phyloP scores from a whole-genome alignment of 2,329 filamentous ascomycete species.

The Hypocrella siamensis region DNA sequence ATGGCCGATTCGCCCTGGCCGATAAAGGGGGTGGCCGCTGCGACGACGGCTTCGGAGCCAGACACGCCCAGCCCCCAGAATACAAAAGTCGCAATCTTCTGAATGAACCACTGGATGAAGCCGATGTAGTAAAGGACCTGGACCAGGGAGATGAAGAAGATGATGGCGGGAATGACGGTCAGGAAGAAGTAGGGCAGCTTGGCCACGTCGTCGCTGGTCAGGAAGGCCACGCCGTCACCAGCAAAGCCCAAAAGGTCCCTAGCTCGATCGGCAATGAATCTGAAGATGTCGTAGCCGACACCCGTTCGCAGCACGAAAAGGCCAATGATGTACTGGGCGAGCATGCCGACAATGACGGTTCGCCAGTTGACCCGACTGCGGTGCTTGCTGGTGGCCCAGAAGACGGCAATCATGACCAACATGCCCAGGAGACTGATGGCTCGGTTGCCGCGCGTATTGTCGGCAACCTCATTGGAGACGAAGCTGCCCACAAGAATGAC shows the following conservation, averaged over 20 bases:
- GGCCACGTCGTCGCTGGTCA: constrained; percentile 32
- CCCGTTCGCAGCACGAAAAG: constrained; percentile 73
- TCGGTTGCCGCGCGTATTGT: constrained; percentile 70
- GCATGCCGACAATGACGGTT: constrained; percentile 77
- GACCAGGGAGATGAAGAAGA: constrained; percentile 91
- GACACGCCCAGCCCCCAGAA: constrained; percentile 81
- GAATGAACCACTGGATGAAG: constrained; percentile 76
- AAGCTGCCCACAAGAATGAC: constrained; percentile 70
- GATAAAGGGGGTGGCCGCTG: constrained; percentile 84
- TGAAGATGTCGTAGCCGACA: constrained; percentile 81
- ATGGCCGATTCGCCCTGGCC: constrained; percentile 90
- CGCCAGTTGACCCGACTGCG: constrained; percentile 52
- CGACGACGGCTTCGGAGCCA: constrained; percentile 85
- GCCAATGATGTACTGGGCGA: constrained; percentile 75
- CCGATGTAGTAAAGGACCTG: constrained; percentile 72
- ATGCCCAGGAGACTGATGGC: constrained; percentile 71
- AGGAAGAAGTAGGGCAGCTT: constrained; percentile 53
- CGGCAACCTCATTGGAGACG: constrained; percentile 49
- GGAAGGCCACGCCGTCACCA: constrained; percentile 54
- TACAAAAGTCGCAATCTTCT: constrained; percentile 79
- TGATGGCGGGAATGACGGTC: constrained; percentile 73
- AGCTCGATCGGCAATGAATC: constrained; percentile 66
- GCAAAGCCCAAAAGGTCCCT: constrained; percentile 64
- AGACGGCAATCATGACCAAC: constrained; percentile 46
- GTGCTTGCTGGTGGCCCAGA: constrained; percentile 59